Conservation (phyloP, 78 protist species). For the Dictyostelium brefeldianum region DNA sequence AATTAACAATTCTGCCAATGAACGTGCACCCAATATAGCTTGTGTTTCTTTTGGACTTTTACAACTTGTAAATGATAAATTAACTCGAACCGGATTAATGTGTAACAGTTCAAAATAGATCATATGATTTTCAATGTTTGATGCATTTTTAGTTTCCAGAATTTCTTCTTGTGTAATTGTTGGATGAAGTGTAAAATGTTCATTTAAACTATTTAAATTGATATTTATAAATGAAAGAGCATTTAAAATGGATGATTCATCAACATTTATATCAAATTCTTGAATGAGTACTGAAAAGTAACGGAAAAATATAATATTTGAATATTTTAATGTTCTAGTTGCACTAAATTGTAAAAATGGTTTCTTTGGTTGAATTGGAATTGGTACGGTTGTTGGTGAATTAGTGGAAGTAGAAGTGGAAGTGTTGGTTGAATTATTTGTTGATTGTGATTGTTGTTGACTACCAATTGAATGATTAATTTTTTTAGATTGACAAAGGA, state of each 20-base stretch:
- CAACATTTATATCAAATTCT: conserved; percentile 76
- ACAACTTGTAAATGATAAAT: conserved; percentile 58
- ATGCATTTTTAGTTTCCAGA: conserved; percentile 24
- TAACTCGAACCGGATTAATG: conserved; percentile 75
- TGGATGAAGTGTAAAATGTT: conserved; percentile 47
- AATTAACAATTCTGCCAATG: conserved; percentile 60
- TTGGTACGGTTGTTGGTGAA: background rate
- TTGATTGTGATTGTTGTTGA: background rate
- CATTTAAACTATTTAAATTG: conserved; percentile 42
- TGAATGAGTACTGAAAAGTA: conserved; percentile 78
- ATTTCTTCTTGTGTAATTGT: conserved; percentile 70
- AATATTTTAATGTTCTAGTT: conserved; percentile 67
- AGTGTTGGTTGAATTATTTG: background rate
- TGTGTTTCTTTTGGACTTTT: conserved; percentile 48
- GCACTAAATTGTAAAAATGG: conserved; percentile 76
- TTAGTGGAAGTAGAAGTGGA: background rate
- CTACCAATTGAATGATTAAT: background rate
- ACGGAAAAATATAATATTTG: conserved; percentile 76
- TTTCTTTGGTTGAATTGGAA: background rate
- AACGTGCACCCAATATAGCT: conserved; percentile 56
- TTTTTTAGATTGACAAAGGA: conserved; percentile 52
- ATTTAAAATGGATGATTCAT: conserved; percentile 71
- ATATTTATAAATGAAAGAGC: conserved; percentile 67
- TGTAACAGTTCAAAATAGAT: conserved; percentile 79
- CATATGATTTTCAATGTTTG: conserved; percentile 42